Conservation (phyloP, 164 flowering plant genomes). For the Litsea cubeba region DNA sequence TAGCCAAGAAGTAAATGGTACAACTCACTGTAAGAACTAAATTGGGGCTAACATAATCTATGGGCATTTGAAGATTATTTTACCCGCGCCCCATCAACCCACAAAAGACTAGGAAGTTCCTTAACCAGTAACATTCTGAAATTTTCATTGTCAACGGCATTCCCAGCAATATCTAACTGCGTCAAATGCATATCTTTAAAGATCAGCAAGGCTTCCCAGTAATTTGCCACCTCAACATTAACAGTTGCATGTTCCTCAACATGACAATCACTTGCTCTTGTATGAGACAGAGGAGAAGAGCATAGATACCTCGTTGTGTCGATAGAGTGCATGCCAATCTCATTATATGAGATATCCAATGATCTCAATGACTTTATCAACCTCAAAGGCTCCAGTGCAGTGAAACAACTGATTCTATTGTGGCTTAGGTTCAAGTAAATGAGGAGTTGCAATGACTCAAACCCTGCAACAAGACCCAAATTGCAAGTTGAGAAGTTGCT, state of each 20-base stretch:
- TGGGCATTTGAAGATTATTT: not conserved
- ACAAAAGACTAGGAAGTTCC: constrained; percentile 48
- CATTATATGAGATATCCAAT: constrained; percentile 72
- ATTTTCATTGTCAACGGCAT: constrained; percentile 44
- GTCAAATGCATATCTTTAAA: constrained; percentile 52
- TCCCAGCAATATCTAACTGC: constrained; percentile 65
- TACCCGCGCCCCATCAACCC: constrained; percentile 46
- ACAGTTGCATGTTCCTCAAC: constrained; percentile 20
- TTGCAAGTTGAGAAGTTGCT: not conserved
- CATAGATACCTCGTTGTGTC: constrained; percentile 72
- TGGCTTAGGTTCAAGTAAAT: constrained; percentile 61
- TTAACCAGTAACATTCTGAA: constrained; percentile 40
- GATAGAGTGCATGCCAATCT: constrained; percentile 71
- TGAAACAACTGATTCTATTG: constrained; percentile 61
- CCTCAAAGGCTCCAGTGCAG: constrained; percentile 70
- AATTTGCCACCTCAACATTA: constrained; percentile 17
- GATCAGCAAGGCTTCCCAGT: constrained; percentile 60
- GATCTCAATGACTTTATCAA: constrained; percentile 46
- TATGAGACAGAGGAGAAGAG: constrained; percentile 68
- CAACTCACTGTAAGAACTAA: not conserved
- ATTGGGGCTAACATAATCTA: not conserved
- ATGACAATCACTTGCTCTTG: constrained; percentile 28
- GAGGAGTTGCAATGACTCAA: constrained; percentile 83
- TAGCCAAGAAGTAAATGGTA: not conserved
- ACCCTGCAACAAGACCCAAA: constrained; percentile 38